Conservation (phyloP, 495 filamentous ascomycete genomes). For the Xylaria cubensis region DNA sequence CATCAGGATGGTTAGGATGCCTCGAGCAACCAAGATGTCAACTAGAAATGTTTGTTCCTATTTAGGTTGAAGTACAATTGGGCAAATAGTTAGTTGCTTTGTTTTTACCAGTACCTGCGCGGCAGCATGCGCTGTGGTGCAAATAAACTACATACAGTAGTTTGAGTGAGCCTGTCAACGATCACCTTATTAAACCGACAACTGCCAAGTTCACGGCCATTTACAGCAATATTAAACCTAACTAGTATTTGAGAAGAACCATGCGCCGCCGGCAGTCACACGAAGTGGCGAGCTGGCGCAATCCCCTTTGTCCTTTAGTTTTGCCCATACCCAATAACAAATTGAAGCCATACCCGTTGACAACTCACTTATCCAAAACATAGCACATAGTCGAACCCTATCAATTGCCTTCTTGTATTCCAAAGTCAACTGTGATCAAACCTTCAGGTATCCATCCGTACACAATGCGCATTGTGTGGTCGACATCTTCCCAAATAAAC, state of each 20-base stretch:
- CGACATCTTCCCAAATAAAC: not conserved
- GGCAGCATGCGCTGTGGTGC: not conserved
- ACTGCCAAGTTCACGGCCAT: not conserved
- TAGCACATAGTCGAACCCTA: not conserved
- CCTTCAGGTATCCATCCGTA: not conserved
- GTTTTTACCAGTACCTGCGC: not conserved
- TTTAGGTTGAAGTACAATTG: not conserved
- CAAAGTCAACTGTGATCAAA: not conserved
- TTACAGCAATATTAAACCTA: not conserved
- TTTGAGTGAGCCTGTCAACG: not conserved
- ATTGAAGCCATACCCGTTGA: not conserved
- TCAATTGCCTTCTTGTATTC: not conserved
- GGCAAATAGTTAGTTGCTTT: not conserved
- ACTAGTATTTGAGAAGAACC: not conserved
- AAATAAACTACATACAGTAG: not conserved
- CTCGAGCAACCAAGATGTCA: conserved; percentile 10
- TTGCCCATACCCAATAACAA: not conserved
- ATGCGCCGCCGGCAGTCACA: not conserved
- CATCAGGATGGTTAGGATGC: conserved; percentile 22
- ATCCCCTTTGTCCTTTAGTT: not conserved
- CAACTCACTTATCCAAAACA: not conserved
- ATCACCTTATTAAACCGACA: not conserved
- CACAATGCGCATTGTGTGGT: not conserved
- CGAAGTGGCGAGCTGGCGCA: not conserved
- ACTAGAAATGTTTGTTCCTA: conserved; percentile 5